phyloP scores from a whole-genome alignment of 495 filamentous ascomycete species.

The Daldinia bambusicola region DNA sequence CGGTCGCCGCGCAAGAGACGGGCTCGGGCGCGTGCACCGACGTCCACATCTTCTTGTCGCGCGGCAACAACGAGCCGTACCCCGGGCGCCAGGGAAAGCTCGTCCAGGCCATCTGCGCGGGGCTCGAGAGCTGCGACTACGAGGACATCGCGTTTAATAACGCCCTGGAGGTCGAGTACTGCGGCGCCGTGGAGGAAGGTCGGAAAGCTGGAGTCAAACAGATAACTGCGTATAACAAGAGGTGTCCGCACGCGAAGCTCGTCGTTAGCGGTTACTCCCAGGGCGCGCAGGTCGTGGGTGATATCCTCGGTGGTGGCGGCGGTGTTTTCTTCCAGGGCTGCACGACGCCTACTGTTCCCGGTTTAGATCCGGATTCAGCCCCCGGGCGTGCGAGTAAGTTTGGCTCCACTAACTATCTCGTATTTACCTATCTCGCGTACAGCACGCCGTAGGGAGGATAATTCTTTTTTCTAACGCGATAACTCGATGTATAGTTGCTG shows the following conservation, averaged over 20 bases:
- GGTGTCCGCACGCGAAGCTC: constrained; percentile 43
- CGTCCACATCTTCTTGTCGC: constrained; percentile 46
- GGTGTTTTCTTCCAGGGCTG: constrained; percentile 37
- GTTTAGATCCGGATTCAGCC: constrained; percentile 22
- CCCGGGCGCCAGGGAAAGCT: constrained; percentile 43
- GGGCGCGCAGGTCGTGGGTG: constrained; percentile 42
- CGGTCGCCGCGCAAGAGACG: constrained; percentile 21
- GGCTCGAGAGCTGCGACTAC: constrained; percentile 45
- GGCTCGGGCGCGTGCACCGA: constrained; percentile 34
- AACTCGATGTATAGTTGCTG: constrained; percentile 25
- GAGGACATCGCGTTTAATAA: constrained; percentile 44
- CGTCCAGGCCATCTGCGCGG: constrained; percentile 36
- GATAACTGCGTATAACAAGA: constrained; percentile 39
- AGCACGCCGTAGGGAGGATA: background rate
- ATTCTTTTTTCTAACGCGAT: background rate
- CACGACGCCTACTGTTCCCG: constrained; percentile 6
- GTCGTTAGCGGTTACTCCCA: constrained; percentile 48
- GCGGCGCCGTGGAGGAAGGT: constrained; percentile 38
- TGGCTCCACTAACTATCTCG: background rate
- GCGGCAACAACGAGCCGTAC: constrained; percentile 47
- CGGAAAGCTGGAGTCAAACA: constrained; percentile 30
- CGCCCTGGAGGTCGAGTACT: constrained; percentile 34
- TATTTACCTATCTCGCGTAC: background rate
- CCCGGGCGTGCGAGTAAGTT: constrained; percentile 40
- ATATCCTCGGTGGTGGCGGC: constrained; percentile 39